Evolutionary conservation across 768 basidiomycete species (phyloP), one percentile per base, ranked within the genome.

Genomic region (Hygrocybe coccinea): DNA sequence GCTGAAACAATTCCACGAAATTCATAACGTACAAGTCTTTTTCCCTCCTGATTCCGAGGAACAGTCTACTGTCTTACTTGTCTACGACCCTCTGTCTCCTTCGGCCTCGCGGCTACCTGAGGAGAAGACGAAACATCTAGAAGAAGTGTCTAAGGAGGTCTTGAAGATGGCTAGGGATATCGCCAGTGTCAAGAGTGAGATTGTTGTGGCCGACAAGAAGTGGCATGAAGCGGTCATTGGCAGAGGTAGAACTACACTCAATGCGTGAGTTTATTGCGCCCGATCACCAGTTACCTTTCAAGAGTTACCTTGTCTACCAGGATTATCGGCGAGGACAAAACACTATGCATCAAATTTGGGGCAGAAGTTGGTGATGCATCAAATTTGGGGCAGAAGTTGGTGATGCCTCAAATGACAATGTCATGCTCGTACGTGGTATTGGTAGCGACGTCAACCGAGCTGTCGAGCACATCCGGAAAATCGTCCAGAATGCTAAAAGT

Each of bases 401-500:
- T 19, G 79, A 84, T 58, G 62, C 79, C 22, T 69, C 76, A 7
- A 79, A 76, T 22, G 83, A 87, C 62, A 89, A 97, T 65, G 70
- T 85, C 54, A 90, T 99, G 60, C 71, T 87, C 48, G 79, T 99
- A 52, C 91, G 93, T 55, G 97, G 97, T 39, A 78, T 86, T 56
- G 83, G 83, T 59, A 69, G 75, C 19, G 95, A 98, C 64, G 95
- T 97, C 57, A 88, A 93, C 67, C 82, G 89, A 25, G 91, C 91
- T 35, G 83, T 86, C 64, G 82, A 81, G 68, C 90, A 94, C 64
- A 91, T 99, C 62, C 76, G 79, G 48, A 79, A 80, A 66, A 89
- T 97, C 60, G 90, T 95, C 35, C 90, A 97, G 68, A 83, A 94
- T 64, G 95, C 95, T 57, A 89, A 94, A 78, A 92, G 93, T 62